A percentile compares a stretch with the other conserved stretches of the same genome.
Evolutionary conservation across 192 early-diverging fungal species (phyloP).

Genomic region (Backusella australiensis): DNA sequence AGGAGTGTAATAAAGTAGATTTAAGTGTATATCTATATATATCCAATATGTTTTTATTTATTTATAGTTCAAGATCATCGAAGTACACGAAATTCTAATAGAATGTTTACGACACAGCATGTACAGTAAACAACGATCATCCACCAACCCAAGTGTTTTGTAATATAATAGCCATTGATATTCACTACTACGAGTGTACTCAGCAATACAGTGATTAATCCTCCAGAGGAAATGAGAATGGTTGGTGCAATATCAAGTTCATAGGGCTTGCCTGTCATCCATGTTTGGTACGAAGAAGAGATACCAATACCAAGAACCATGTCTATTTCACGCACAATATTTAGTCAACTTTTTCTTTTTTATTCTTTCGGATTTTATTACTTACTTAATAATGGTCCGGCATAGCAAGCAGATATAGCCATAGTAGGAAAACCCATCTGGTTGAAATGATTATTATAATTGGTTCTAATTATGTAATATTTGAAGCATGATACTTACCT

Average conservation of each 20-base stretch:
- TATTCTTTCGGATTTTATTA: background rate
- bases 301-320: constrained; percentile 83
- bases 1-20: background rate
- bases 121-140: constrained; percentile 56
- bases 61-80: background rate
- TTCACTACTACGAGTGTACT: constrained; percentile 58
- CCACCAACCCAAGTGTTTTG: constrained; percentile 51
- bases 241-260: constrained; percentile 60
- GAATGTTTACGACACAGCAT: constrained; percentile 60
- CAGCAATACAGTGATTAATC: constrained; percentile 59
- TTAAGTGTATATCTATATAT: background rate
- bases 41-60: background rate
- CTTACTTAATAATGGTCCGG: constrained; percentile 86
- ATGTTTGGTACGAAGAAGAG: constrained; percentile 56
- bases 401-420: constrained; percentile 94
- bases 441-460: background rate
- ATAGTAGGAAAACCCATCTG: constrained; percentile 90
- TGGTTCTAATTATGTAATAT: background rate
- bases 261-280: constrained; percentile 49
- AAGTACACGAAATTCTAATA: constrained; percentile 45
- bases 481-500: background rate
- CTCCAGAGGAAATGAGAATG: constrained; percentile 65
- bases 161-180: constrained; percentile 58
- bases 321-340: constrained; percentile 37
- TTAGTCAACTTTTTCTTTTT: background rate